Base-by-base conservation (phyloP, 1,284 basidiomycete genomes). In the Ganoderma lucidum region DNA sequence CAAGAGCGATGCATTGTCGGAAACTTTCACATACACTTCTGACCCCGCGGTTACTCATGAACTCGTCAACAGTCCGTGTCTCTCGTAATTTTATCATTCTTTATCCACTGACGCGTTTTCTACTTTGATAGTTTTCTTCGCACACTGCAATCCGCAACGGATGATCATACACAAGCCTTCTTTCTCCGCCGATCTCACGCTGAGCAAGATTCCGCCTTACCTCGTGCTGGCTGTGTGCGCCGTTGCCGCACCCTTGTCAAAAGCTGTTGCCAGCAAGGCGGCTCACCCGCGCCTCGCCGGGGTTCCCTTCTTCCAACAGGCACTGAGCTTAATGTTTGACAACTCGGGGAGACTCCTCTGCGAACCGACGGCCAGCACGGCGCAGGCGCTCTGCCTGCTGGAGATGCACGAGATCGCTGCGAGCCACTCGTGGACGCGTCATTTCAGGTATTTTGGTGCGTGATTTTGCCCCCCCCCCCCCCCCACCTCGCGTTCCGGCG, bases 151-250 rank as follows among this genome's bases (percentile, higher is more conserved):
- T 76, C 93, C 93, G 12, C 87, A 89, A 69, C 87, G 90, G 53
- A 84, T 90, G 75, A 85, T 93, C 72, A 86, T 94, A 59, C 93
- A 94, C 80, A 91, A 91, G 67, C 88, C 93, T 17, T 88, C 90
- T 14, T 94, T 94, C 76, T 84, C 88, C 39, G 83, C 87, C 3
- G 84, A 87, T 41, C 84, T 94, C 8, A 86, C 86, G 67, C 86
- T 87, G 70, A 88, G 88, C 73, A 83, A 85, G 68, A 84, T 94
- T 51, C 93, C 93, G 45, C 80, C 83, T 45, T 86, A 93, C 75
- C 87, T 94, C 41, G 81, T 94, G 15, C 85, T 91, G 65, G 88
- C 91, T 0, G 84, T 94, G 14, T 93, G 91, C 77, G 91, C 93
- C 6, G 83, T 93, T 41, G 91, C 93, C 5, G 91, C 93, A 14